Conservation (phyloP, 306 rosid species). For the Chamaecrista fasciculata region DNA sequence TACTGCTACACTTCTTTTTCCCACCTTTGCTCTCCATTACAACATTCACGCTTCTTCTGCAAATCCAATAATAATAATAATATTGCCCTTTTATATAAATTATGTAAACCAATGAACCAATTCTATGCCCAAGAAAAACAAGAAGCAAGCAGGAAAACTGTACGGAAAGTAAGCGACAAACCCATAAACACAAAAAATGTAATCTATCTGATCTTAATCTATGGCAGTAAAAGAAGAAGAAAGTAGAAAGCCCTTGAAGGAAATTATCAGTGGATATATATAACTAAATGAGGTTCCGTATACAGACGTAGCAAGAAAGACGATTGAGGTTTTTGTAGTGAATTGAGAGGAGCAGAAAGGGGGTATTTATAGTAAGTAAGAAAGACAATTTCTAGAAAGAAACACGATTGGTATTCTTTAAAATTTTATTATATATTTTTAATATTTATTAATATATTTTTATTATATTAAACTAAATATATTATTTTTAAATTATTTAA, state of each 20-base stretch:
- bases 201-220: no score
- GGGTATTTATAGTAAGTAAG: conserved; percentile 21
- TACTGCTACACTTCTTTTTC: conserved; percentile 46
- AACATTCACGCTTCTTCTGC: conserved; percentile 55
- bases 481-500: no score
- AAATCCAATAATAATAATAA: background rate
- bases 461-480: no score
- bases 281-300: background rate
- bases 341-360: background rate
- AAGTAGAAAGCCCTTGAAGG: background rate
- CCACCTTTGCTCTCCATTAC: conserved; percentile 57
- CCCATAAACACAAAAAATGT: background rate
- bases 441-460: no score
- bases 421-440: no score
- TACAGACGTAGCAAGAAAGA: background rate
- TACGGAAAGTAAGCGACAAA: background rate
- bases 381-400: no score
- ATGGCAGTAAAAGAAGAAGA: background rate
- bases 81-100: background rate
- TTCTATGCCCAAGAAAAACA: background rate
- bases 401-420: no score
- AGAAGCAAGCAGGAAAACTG: background rate
- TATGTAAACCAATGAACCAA: background rate
- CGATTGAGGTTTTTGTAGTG: background rate
- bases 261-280: background rate